These are phyloP conservation scores for Cudoniella acicularis DNA, from an alignment of 495 filamentous ascomycete species.

Conservation along the genomic window DNA sequence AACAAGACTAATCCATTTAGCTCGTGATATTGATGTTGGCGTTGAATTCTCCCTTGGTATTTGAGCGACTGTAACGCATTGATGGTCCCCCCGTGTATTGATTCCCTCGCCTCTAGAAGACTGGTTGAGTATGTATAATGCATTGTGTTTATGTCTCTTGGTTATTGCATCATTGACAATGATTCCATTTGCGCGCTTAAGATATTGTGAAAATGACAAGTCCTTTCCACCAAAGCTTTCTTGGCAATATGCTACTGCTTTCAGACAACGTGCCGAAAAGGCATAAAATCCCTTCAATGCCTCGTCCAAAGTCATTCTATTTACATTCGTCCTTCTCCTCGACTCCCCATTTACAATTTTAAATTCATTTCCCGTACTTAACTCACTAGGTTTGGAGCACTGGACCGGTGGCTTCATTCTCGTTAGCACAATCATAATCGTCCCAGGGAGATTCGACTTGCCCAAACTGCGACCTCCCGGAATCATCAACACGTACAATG, in stretches of 20 bases:
- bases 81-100: constrained; percentile 20
- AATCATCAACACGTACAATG: neutral
- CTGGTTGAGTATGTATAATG: constrained; percentile 26
- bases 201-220: neutral
- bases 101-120: constrained; percentile 25
- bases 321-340: neutral
- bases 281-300: too few species aligned
- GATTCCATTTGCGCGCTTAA: neutral
- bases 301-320: neutral
- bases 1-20: constrained; percentile 15
- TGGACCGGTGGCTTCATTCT: neutral
- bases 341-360: neutral
- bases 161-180: neutral
- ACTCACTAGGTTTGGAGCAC: neutral
- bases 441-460: neutral
- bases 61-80: constrained; percentile 43
- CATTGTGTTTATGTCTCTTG: constrained; percentile 7
- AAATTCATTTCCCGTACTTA: neutral
- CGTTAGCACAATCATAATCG: neutral
- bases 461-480: neutral
- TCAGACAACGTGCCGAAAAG: too few species aligned
- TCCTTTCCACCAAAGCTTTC: neutral
- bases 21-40: constrained; percentile 91
- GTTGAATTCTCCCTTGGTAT: constrained; percentile 97
- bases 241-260: neutral